Evolutionary conservation across 2,329 filamentous ascomycete genomes (phyloP), one percentile per base, ranked within the genome.

Genomic region (Cadophora gregata): DNA sequence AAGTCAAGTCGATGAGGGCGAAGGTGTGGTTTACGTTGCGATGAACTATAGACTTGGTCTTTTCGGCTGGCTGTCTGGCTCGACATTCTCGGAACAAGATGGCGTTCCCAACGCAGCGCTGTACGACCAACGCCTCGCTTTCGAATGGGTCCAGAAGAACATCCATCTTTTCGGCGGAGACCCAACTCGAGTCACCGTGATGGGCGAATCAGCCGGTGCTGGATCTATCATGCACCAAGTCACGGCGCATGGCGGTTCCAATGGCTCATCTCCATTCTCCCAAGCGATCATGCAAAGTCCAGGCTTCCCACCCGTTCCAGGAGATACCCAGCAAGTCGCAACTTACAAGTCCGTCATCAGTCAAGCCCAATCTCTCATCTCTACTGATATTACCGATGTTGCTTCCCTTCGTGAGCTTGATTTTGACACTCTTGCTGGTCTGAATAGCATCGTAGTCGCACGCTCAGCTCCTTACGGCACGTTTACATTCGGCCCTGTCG

Each of bases 121-220:
- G 1, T 78, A 81, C 64, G 85, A 88, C 66, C 86, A 88, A 71
- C 79, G 83, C 10, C 78, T 86, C n/a, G 85, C 84, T 38, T 77
- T 89, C 10, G 78, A 86, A 69, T 89, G 87, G 86, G 80, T 88
- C 3, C 80, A 84, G 62, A 73, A 81, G 48, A 77, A 86, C 65
- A 86, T 87, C 60, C 76, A 82, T 70, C 74, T 80, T 9, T 88
- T 88, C 70, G 85, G 86, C 10, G 86, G 86, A 12, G 81, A 87
- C 73, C 76, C 80, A 1, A 73, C 78, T 3, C 77, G 78, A 16
- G 80, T 87, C 50, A 86, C 84, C 0, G 78, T 85, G 12, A 78
- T 84, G 25, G 84, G 83, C 9, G 76, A 83, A 65, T 83, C 80
- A 19, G 83, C 85, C 5, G 85, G 85, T 38, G 85, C 78, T 9